phyloP scores from a whole-genome alignment of 805 yeast species.

The Yarrowia sp. region DNA sequence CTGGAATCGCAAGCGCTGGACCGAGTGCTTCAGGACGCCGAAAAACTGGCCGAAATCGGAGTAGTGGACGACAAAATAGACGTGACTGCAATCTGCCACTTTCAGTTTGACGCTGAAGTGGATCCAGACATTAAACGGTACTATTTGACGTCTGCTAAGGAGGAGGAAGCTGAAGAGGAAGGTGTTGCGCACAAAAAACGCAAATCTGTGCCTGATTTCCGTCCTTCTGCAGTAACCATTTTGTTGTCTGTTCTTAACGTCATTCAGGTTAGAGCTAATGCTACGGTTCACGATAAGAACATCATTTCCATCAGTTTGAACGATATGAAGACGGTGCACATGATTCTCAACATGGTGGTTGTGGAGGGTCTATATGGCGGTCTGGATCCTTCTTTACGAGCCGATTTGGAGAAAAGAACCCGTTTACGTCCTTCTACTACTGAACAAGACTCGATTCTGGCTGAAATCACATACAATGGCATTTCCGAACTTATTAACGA shows the following conservation, averaged over 20 bases:
- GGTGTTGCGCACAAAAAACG: not conserved
- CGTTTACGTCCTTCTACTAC: not conserved
- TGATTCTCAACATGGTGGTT: constrained; percentile 59
- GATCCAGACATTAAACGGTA: not conserved
- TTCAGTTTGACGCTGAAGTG: not conserved
- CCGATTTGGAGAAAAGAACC: constrained; percentile 60
- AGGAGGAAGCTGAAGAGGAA: not conserved
- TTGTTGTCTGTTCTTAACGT: not conserved
- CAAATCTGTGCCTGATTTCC: constrained; percentile 12
- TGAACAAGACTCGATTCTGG: not conserved
- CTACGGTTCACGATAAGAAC: constrained; percentile 9
- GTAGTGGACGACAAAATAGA: not conserved
- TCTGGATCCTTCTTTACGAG: constrained; percentile 48
- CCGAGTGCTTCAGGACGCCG: not conserved
- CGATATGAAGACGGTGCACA: constrained; percentile 74
- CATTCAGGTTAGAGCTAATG: not conserved
- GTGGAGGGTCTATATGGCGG: constrained; percentile 59
- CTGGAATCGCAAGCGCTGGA: not conserved
- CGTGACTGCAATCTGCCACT: not conserved
- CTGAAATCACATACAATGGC: constrained; percentile 13
- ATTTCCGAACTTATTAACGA: not conserved
- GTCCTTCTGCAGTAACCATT: not conserved
- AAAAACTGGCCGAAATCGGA: not conserved
- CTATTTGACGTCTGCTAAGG: constrained; percentile 13
- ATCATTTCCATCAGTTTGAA: constrained; percentile 64